Evolutionary conservation across 2,329 filamentous ascomycete genomes (phyloP), one percentile per base, ranked within the genome.

Genomic region (Ilyonectria sp.): DNA sequence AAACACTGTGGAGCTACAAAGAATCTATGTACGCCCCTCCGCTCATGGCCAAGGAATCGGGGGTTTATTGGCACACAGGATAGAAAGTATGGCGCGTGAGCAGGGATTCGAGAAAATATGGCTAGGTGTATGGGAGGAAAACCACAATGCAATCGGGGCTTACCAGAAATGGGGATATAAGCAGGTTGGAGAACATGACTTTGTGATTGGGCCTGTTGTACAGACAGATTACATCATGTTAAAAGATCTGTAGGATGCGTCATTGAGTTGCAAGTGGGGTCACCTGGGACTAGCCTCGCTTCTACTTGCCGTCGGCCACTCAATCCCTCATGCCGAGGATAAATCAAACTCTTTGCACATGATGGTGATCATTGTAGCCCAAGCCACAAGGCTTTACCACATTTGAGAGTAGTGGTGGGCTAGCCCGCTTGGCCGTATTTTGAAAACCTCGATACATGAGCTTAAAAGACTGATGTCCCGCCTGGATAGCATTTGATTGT

Each of bases 121-220:
- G 83, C 71, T 86, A 15, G 84, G 84, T 0, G 83, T 86, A 9
- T 86, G 84, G 84, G 82, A 86, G 60, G 81, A 84, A 68, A 86
- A 85, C 61, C 49, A 60, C 1, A 77, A 70, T 31, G 83, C 83
- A 1, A 75, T 79, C 29, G 76, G 65, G 53, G 75, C 82, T 4
- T 86, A 86, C 71, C 75, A 77, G 65, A 80, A 76, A 70, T 77
- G 79, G 70, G 84, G 84, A 0, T 86, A 82, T 63, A 66, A 64
- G 19, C 72, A 70, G 21, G 78, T 84, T 1, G 84, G 84, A 1
- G 44, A 75, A 9, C 83, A 84, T 68, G 79, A 81, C 11, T 86
- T 86, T 70, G 76, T 73, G 0, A 74, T 85, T 44, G 84, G 84
- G 0, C 71, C 70, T 2, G 78, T 80, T 35, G 73, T 81, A 13